A percentile compares a stretch with the other conserved stretches of the same genome.
These are phyloP conservation scores for Rhizomucor miehei DNA, from an alignment of 371 early-diverging fungal species.

Conservation along the genomic window DNA sequence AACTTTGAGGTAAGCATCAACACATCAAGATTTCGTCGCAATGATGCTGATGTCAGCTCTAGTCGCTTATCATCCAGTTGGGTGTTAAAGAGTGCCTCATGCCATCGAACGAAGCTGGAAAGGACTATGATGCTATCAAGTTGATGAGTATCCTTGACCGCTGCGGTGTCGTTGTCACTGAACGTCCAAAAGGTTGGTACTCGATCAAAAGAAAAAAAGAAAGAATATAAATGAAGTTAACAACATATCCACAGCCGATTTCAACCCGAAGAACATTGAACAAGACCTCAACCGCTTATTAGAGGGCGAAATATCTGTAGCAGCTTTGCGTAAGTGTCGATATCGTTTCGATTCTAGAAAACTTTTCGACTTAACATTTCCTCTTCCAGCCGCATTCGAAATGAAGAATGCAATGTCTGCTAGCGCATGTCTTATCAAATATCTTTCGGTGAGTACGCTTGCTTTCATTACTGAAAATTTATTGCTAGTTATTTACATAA, in stretches of 20 bases:
- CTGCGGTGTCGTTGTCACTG: conserved; percentile 76
- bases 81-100: conserved; percentile 90
- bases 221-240: background rate
- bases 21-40: background rate
- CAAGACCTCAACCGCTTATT: conserved; percentile 86
- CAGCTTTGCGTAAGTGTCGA: conserved; percentile 59
- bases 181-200: conserved; percentile 48
- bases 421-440: conserved; percentile 76
- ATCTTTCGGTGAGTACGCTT: conserved; percentile 56
- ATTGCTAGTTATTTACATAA: background rate
- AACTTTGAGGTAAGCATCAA: conserved; percentile 73
- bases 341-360: background rate
- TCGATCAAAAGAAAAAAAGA: background rate
- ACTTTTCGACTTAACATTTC: background rate
- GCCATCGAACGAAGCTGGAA: conserved; percentile 49
- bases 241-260: conserved; percentile 45
- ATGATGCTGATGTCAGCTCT: background rate
- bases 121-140: conserved; percentile 69
- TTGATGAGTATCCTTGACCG: conserved; percentile 66
- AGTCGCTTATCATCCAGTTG: conserved; percentile 86
- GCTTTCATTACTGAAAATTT: background rate
- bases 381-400: conserved; percentile 72
- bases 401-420: conserved; percentile 77
- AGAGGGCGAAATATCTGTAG: conserved; percentile 64
- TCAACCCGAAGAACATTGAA: conserved; percentile 70